Conservation (phyloP, 2,329 filamentous ascomycete genomes). For the Monosporascus ibericus region DNA sequence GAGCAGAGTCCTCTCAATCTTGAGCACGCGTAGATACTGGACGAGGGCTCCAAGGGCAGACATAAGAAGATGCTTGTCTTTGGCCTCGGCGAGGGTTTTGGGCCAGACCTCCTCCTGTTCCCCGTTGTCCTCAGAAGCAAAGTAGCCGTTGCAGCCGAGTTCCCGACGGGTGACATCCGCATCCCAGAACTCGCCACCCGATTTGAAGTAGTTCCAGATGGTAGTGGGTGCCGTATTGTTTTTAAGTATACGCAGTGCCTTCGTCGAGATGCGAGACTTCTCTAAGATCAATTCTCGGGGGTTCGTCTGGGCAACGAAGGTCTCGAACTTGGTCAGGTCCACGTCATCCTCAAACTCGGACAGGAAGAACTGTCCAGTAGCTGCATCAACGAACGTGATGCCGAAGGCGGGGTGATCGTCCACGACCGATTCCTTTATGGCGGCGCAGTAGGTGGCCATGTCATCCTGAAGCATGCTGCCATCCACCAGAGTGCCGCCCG, state of each 20-base stretch:
- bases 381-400: constrained; percentile 89
- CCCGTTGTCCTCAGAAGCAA: constrained; percentile 48
- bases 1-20: constrained; percentile 80
- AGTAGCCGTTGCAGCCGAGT: constrained; percentile 75
- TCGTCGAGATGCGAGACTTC: constrained; percentile 80
- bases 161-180: constrained; percentile 77
- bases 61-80: constrained; percentile 76
- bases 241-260: constrained; percentile 86
- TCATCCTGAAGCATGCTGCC: constrained; percentile 96
- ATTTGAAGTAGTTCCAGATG: constrained; percentile 90
- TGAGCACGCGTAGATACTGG: constrained; percentile 79
- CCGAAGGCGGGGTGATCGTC: constrained; percentile 80
- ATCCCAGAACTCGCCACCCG: constrained; percentile 84
- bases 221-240: constrained; percentile 91
- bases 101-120: constrained; percentile 67
- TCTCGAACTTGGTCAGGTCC: constrained; percentile 95
- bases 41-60: constrained; percentile 85
- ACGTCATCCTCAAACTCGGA: constrained; percentile 87
- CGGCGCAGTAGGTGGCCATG: constrained; percentile 92
- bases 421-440: constrained; percentile 77
- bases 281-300: constrained; percentile 87
- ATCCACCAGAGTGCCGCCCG: constrained; percentile 87
- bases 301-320: constrained; percentile 84
- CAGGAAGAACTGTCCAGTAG: constrained; percentile 92
- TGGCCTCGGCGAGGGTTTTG: constrained; percentile 61